Base-by-base conservation (phyloP, 148 eudicot genomes). In the Silene uniflora region DNA sequence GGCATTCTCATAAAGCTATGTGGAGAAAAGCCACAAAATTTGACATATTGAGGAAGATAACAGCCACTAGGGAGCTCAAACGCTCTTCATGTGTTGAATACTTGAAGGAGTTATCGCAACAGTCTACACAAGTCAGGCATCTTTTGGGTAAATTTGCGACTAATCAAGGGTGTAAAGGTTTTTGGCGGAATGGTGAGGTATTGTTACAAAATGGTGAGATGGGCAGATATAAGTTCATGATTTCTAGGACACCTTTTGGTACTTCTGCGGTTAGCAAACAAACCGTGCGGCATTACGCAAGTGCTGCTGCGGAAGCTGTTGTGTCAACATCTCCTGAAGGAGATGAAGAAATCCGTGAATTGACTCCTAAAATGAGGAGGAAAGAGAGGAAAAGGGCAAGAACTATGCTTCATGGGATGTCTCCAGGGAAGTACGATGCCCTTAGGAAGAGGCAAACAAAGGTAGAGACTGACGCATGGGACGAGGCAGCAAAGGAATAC, bases 391-490 rank as follows among this genome's bases (percentile, higher is more conserved):
- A 19, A 79, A 78, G 44, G 70, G 72, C 77, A 83, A 78, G 58
- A 0, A 84, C 77, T 75, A 17, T 78, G 83, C 76, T 85, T 62
- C 85, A 80, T 4, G 98, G 90, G 25, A 85, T 92, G 81, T 81
- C 87, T 47, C 77, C 67, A 44, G 84, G 86, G 78, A 92, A 83
- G 84, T 89, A 89, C 76, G 25, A 65, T 70, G 42, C 72, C 18
- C 88, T 95, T 23, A 84, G 83, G 78, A 87, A 79, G 75, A 77
- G 91, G 71, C 98, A 95, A 61, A 75, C 88, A 19, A 90, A 90
- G 78, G 73, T 81, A 42, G 98, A 95, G 81, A 92, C 97, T 0
- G 98, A 92, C 49, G 98, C 98, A 0, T 95, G 98, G 98, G 83
- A 87, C 35, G 88, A 88, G 69, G 98, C 98, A 11, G 92, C 96